A percentile compares a stretch with the other conserved stretches of the same genome.
phyloP scores from a whole-genome alignment of 345 rosid species.

The Murraya paniculata region DNA sequence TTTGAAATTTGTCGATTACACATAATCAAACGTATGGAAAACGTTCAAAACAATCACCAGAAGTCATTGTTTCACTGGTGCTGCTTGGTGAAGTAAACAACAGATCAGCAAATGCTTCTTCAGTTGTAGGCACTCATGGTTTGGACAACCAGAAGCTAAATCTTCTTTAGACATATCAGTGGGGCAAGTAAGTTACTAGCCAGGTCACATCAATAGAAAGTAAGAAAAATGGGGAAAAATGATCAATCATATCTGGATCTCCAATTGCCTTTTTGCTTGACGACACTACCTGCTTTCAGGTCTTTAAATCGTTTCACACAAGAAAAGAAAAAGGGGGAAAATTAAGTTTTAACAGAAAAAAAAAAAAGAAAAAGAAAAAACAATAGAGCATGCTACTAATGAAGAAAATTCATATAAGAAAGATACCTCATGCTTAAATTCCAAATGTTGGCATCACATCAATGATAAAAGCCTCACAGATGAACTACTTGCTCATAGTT shows the following conservation, averaged over 20 bases:
- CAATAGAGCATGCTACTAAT: not conserved
- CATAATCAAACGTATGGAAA: not conserved
- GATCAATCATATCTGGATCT: not conserved
- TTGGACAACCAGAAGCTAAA: not conserved
- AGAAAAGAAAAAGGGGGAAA: not conserved
- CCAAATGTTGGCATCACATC: not conserved
- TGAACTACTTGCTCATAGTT: constrained; percentile 72
- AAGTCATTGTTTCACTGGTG: not conserved
- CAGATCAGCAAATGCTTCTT: not conserved
- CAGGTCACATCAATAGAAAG: not conserved
- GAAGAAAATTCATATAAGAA: not conserved
- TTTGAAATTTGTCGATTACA: not conserved
- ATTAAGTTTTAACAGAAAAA: not conserved
- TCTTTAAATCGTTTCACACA: not conserved
- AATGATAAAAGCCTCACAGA: not conserved
- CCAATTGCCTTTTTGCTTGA: not conserved
- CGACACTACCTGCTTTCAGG: not conserved
- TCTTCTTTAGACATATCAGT: not conserved
- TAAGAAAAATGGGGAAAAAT: not conserved
- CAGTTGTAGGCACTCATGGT: not conserved
- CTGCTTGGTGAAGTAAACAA: not conserved
- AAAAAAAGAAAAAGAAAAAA: not conserved
- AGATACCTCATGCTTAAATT: constrained; percentile 9
- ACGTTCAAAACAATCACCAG: not conserved
- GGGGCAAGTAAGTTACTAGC: not conserved